Percentiles rank a stretch among this genome's conserved stretches.
Evolutionary conservation across 176 grass and related monocot species (phyloP).

Genomic region (Carex littledalei): DNA sequence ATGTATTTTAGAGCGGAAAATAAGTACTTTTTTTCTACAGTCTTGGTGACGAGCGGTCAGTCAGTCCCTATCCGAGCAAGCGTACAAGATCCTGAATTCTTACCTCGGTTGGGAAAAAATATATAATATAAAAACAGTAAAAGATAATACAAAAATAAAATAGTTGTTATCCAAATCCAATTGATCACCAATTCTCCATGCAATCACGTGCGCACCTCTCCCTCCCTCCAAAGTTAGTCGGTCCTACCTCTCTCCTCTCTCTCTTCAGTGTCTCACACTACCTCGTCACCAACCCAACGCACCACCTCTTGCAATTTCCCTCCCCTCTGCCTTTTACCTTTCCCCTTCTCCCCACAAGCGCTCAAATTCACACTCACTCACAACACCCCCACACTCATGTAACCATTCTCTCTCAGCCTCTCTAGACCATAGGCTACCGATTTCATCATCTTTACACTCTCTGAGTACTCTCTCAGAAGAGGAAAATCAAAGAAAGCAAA

Average conservation of each 20-base stretch:
- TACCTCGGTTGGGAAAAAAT: background rate
- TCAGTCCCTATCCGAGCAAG: no score
- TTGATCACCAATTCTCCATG: conserved; percentile 1
- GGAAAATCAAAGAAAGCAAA: background rate
- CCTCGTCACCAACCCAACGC: background rate
- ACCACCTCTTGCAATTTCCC: background rate
- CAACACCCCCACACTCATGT: background rate
- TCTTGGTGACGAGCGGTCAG: no score
- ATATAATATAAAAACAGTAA: background rate
- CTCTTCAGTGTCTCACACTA: background rate
- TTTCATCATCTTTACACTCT: background rate
- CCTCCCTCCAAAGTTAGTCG: conserved; percentile 1
- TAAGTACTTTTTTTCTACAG: no score
- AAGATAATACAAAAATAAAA: background rate
- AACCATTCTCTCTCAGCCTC: background rate
- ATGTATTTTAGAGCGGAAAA: no score
- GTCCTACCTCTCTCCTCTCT: background rate
- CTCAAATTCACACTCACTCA: background rate
- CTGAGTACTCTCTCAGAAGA: background rate
- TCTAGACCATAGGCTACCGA: background rate
- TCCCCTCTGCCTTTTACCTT: background rate
- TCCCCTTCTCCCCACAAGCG: background rate
- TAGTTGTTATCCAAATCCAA: background rate
- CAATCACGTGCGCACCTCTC: conserved; percentile 3
- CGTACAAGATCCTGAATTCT: background rate